Base-by-base conservation (phyloP, 2,329 filamentous ascomycete species). In the Epichloe elymi region DNA sequence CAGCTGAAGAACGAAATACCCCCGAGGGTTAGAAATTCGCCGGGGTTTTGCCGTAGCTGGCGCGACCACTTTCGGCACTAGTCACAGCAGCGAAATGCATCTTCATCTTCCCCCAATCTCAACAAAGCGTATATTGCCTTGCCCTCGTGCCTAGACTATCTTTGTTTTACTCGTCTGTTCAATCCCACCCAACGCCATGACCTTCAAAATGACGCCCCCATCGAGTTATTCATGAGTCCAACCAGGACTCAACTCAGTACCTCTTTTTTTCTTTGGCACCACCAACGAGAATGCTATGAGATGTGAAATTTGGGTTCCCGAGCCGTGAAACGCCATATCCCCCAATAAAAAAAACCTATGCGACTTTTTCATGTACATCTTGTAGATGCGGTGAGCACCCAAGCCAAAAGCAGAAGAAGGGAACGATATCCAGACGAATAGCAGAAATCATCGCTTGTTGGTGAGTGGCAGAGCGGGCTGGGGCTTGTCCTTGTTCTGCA, bases 401-500 rank as follows among this genome's bases (percentile, higher is more conserved):
- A 8, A 23, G 37, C n/a, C 14, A 20, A 36, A 37, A 17, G 7
- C 14, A 4, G 11, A 43, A 11, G 8, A 15, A 36, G 7, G 12
- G 3, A 49, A 17, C 17, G 6, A 33, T 15, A 36, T 26, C 17
- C 14, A n/a, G 39, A 26, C 15, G 36, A 48, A 30, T 12, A 11
- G 36, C 36, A 39, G 3, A 15, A 15, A 8, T 39, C 20, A 52
- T 39, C 42, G 41, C 49, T 52, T 51, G 38, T 52, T 49, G 39
- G 11, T 54, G 15, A 49, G 38, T 2, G 52, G 52, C 38, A 54
- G 26, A 5, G 43, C 30, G 20, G 46, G 52, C 42, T 46, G 40
- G 6, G 49, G 37, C 46, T 51, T 49, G 11, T 47, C 42, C 46
- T 39, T 51, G n/a, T 49, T 49, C 45, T 53, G 48, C 20, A 54